Evolutionary conservation across 2,329 filamentous ascomycete genomes (phyloP).

Genomic region (Claviceps sp.): DNA sequence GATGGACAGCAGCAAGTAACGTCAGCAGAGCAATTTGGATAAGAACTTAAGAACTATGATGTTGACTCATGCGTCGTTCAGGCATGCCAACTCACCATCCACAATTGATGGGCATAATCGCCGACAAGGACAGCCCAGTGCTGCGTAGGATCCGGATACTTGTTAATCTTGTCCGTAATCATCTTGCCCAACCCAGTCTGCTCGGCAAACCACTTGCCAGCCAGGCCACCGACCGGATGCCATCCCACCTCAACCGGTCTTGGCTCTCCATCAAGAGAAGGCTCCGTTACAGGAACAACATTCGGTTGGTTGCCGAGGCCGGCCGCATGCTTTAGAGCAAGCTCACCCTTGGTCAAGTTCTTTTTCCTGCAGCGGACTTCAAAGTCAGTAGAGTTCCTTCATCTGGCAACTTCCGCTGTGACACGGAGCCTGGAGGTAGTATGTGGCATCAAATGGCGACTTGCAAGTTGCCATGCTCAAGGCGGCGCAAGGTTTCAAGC

Average conservation of each 20-base stretch:
- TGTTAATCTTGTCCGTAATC: slow-evolving; percentile 40
- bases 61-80: neutral
- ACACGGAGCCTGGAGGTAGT: neutral
- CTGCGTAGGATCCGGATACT: slow-evolving; percentile 45
- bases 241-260: slow-evolving; percentile 38
- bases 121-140: slow-evolving; percentile 47
- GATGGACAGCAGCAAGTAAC: neutral
- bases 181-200: slow-evolving; percentile 39
- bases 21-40: neutral
- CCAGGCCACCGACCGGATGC: slow-evolving; percentile 43
- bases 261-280: slow-evolving; percentile 16
- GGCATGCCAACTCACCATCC: slow-evolving; percentile 32
- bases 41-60: too few relatives aligned
- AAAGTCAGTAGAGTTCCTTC: slow-evolving; percentile 2
- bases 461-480: neutral
- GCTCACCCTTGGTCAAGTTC: slow-evolving; percentile 21
- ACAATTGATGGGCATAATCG: slow-evolving; percentile 42
- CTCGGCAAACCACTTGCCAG: slow-evolving; percentile 46
- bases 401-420: neutral
- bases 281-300: slow-evolving; percentile 16
- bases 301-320: slow-evolving; percentile 21
- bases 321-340: slow-evolving; percentile 22
- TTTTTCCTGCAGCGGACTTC: slow-evolving; percentile 12
- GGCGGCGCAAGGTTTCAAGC: neutral
- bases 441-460: neutral